Evolutionary conservation across 1,139 yeast genomes (phyloP).

Genomic region (Petasospora fabianii): DNA sequence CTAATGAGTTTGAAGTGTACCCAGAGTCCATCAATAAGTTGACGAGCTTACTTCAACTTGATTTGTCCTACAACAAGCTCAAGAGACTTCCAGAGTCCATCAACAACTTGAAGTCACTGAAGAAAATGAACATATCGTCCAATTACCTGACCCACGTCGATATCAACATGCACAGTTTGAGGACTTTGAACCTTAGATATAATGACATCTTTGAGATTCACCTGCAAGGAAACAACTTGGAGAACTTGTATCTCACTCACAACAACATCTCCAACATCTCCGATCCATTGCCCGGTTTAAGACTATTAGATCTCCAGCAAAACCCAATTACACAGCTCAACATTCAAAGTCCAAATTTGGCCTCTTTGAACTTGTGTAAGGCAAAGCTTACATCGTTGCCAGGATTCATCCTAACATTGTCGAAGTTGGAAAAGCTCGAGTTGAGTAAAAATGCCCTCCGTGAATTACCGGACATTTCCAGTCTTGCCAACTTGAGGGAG

Average conservation of each 20-base stretch:
- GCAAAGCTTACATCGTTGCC: slow-evolving; percentile 80
- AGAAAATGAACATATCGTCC: slow-evolving; percentile 70
- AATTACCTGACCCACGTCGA: slow-evolving; percentile 54
- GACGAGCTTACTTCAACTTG: slow-evolving; percentile 59
- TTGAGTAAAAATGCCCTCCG: slow-evolving; percentile 83
- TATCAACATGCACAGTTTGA: slow-evolving; percentile 49
- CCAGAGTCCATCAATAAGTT: slow-evolving; percentile 71
- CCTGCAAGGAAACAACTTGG: slow-evolving; percentile 57
- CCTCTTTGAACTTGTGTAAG: slow-evolving; percentile 71
- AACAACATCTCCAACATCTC: slow-evolving; percentile 72
- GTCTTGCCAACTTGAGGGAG: slow-evolving; percentile 54
- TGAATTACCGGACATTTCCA: slow-evolving; percentile 68
- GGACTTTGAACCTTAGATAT: slow-evolving; percentile 74
- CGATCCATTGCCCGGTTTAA: slow-evolving; percentile 55
- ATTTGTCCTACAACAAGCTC: slow-evolving; percentile 79
- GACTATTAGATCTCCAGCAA: slow-evolving; percentile 55
- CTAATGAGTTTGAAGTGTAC: slow-evolving; percentile 67
- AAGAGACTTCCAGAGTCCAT: slow-evolving; percentile 58
- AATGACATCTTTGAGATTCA: slow-evolving; percentile 66
- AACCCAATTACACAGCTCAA: slow-evolving; percentile 76
- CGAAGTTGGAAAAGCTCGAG: slow-evolving; percentile 68
- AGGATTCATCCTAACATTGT: slow-evolving; percentile 56
- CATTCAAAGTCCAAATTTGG: slow-evolving; percentile 52
- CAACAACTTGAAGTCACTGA: slow-evolving; percentile 53
- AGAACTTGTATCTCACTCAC: slow-evolving; percentile 71